These are phyloP conservation scores for Pseudogymnoascus destructans DNA, from an alignment of 2,329 filamentous ascomycete species.

Conservation along the genomic window DNA sequence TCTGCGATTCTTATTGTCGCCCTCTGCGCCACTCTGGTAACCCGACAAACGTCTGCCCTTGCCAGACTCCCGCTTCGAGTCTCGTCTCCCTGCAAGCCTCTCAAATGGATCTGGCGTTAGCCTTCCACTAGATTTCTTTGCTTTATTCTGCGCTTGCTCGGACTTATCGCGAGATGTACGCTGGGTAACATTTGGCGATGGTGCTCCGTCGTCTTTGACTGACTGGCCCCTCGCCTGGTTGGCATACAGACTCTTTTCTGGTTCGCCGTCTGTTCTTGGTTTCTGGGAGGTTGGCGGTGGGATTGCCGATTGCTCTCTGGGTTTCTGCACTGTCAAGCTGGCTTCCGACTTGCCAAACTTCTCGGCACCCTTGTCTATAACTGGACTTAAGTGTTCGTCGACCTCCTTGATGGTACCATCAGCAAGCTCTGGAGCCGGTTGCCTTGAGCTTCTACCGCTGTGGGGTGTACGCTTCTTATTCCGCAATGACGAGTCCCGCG, in stretches of 20 bases:
- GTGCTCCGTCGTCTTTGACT: conserved; percentile 47
- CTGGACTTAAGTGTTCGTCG: conserved; percentile 14
- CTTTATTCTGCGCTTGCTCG: conserved; percentile 19
- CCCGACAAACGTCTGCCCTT: not conserved
- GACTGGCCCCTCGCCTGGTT: not conserved
- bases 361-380: not conserved
- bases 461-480: conserved; percentile 43
- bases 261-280: not conserved
- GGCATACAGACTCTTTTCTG: not conserved
- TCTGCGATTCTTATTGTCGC: not conserved
- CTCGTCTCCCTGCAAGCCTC: conserved; percentile 9
- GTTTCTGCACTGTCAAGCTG: not conserved
- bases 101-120: conserved; percentile 36
- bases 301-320: not conserved
- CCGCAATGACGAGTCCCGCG: conserved; percentile 54
- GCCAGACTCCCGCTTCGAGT: not conserved
- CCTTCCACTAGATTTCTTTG: conserved; percentile 35
- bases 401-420: conserved; percentile 18
- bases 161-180: conserved; percentile 31
- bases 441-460: conserved; percentile 26
- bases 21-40: not conserved
- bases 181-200: conserved; percentile 55
- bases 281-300: not conserved
- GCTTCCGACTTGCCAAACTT: not conserved
- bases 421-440: conserved; percentile 27